Evolutionary conservation across 78 protist genomes (phyloP).

Genomic region (Polysphondylium violaceum): DNA sequence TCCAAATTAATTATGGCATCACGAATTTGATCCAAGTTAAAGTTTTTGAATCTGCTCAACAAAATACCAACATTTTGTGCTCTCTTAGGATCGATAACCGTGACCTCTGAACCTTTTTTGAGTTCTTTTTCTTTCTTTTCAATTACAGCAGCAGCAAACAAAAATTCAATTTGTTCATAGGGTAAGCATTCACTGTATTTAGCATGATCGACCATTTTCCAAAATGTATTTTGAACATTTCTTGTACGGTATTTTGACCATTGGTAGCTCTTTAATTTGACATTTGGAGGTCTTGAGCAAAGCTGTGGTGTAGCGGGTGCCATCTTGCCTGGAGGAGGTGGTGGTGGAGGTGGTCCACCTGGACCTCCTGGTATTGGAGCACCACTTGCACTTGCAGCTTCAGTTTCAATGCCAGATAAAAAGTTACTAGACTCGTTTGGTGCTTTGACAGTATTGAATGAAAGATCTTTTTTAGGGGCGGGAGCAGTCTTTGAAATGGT

Average conservation of each 20-base stretch:
- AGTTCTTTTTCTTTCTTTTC: constrained; percentile 76
- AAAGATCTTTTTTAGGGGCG: background rate
- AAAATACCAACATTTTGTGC: constrained; percentile 83
- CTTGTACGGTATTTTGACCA: constrained; percentile 70
- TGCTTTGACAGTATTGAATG: constrained; percentile 28
- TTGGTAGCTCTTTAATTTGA: constrained; percentile 53
- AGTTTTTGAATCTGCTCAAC: constrained; percentile 25
- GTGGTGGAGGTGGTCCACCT: constrained; percentile 69
- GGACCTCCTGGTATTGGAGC: constrained; percentile 31
- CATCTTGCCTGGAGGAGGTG: constrained; percentile 56
- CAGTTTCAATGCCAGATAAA: constrained; percentile 6
- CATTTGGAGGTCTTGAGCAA: constrained; percentile 38
- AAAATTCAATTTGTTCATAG: constrained; percentile 52
- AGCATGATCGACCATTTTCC: constrained; percentile 46
- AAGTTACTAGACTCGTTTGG: constrained; percentile 29
- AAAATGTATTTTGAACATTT: constrained; percentile 46
- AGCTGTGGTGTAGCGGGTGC: constrained; percentile 71
- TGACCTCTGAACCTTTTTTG: constrained; percentile 60
- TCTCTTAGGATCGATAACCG: constrained; percentile 78
- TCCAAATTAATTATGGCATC: constrained; percentile 64
- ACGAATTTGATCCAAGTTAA: background rate
- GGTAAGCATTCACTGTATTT: constrained; percentile 37
- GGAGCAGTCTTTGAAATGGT: background rate
- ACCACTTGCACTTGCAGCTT: background rate
- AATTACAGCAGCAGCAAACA: constrained; percentile 69